A percentile compares a stretch with the other conserved stretches of the same genome.
Evolutionary conservation across 163 green algal genomes (phyloP).

Genomic region (Scenedesmus sp.): DNA sequence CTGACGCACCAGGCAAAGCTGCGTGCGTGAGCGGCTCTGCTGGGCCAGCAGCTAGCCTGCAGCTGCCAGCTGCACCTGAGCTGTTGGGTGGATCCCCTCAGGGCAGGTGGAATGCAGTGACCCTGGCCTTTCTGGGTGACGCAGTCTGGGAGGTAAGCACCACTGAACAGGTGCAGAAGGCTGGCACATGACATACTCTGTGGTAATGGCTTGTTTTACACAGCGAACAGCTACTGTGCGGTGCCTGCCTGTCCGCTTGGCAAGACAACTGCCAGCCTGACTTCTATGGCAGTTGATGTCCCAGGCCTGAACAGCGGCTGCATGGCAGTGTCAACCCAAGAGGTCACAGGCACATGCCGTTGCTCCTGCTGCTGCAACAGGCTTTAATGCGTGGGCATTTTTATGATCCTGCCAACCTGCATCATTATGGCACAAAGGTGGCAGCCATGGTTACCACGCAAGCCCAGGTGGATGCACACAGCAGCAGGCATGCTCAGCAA

Average conservation of each 20-base stretch:
- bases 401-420: not conserved
- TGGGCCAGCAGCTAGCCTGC: not conserved
- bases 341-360: too few species aligned
- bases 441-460: conserved; percentile 42
- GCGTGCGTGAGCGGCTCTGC: not conserved
- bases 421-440: not conserved
- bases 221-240: not conserved
- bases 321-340: not conserved
- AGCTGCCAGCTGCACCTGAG: conserved; percentile 10
- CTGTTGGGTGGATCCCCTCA: not conserved
- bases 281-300: not conserved
- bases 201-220: too few species aligned
- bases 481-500: not conserved
- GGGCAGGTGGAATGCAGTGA: conserved; percentile 41
- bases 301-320: not conserved
- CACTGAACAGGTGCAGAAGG: not conserved
- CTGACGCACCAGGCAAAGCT: not conserved
- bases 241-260: not conserved
- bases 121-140: conserved; percentile 40
- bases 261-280: not conserved
- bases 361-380: not conserved
- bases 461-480: not conserved
- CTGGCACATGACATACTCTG: too few species aligned
- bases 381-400: not conserved
- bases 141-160: conserved; percentile 36